Evolutionary conservation across 352 stramenopile species (phyloP), one percentile per base, ranked within the genome.

Genomic region (Globisporangium nunn): DNA sequence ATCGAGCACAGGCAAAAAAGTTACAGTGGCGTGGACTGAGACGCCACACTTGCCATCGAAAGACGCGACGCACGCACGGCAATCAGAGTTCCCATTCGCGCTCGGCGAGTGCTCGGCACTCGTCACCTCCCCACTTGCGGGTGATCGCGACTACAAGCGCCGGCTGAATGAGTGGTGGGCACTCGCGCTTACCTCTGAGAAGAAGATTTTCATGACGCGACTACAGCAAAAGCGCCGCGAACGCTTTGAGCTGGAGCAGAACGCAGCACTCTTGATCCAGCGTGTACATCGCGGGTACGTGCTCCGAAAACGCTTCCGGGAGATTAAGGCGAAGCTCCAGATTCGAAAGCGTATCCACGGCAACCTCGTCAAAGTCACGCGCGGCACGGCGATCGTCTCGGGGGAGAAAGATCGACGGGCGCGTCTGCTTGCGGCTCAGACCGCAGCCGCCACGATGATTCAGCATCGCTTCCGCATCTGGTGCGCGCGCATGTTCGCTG

Each of bases 301-400:
- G 14, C 54, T 90, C 29, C 75, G 77, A 0, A 69, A 67, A 23
- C 66, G 68, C 14, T 87, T 90, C 56, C 59, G 58, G 3, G 52
- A 54, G 3, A 72, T 90, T 50, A 61, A 72, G 40, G 61, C 79
- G 28, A 84, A 75, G 52, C 66, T 90, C 29, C 49, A 77, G 15
- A 62, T 90, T 12, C 80, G 80, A 31, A 90, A 88, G 59, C 70
- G 76, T 14, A 85, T 90, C 14, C 77, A 75, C 28, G 58, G 62
- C 5, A 87, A 64, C 49, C 66, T 90, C 43, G 59, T 84, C 39
- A 73, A 80, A 33, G 77, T 90, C 33, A 84, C 75, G 3, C 77
- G 74, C 31, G 80, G 77, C 17, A 88, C 80, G 0, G 75, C 75
- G 4, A 77, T 90, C 37, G 77, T 90, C 10, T 56, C 78, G 0